phyloP scores from a whole-genome alignment of 176 grass and related monocot species.

The Oryza coarctata region DNA sequence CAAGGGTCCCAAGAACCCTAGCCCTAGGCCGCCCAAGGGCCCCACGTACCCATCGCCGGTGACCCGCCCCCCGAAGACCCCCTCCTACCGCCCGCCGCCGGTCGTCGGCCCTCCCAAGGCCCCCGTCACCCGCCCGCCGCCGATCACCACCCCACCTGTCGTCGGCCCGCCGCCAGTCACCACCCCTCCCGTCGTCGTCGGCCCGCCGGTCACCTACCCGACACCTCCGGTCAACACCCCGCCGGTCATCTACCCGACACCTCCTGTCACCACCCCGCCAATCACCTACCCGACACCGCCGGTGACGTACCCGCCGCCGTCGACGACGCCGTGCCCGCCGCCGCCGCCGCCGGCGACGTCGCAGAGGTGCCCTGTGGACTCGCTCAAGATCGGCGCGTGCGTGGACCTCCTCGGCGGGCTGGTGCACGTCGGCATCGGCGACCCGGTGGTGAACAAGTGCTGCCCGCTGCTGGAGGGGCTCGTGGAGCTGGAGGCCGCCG shows the following conservation, averaged over 20 bases:
- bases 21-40: slow-evolving; percentile 6
- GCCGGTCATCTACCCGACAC: slow-evolving; percentile 30
- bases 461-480: slow-evolving; percentile 85
- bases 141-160: not conserved
- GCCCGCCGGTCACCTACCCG: slow-evolving; percentile 34
- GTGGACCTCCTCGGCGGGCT: slow-evolving; percentile 91
- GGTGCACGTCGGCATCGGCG: slow-evolving; percentile 87
- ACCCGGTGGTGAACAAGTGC: slow-evolving; percentile 85
- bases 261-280: slow-evolving; percentile 14
- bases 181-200: slow-evolving; percentile 12
- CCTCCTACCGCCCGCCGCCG: slow-evolving; percentile 11
- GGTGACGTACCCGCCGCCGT: slow-evolving; percentile 24
- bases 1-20: slow-evolving; percentile 35
- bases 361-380: slow-evolving; percentile 69
- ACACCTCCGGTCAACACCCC: slow-evolving; percentile 5
- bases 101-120: slow-evolving; percentile 24
- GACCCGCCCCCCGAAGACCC: slow-evolving; percentile 26
- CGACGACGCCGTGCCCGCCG: slow-evolving; percentile 4
- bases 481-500: slow-evolving; percentile 87
- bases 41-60: slow-evolving; percentile 31
- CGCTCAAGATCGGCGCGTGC: slow-evolving; percentile 88
- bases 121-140: not conserved
- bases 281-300: slow-evolving; percentile 34
- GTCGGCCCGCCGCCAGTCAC: not conserved
- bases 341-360: slow-evolving; percentile 35